Percentiles rank a stretch among this genome's conserved stretches.
Conservation (phyloP, 2,329 filamentous ascomycete species). For the Neofusicoccum umdonicola region DNA sequence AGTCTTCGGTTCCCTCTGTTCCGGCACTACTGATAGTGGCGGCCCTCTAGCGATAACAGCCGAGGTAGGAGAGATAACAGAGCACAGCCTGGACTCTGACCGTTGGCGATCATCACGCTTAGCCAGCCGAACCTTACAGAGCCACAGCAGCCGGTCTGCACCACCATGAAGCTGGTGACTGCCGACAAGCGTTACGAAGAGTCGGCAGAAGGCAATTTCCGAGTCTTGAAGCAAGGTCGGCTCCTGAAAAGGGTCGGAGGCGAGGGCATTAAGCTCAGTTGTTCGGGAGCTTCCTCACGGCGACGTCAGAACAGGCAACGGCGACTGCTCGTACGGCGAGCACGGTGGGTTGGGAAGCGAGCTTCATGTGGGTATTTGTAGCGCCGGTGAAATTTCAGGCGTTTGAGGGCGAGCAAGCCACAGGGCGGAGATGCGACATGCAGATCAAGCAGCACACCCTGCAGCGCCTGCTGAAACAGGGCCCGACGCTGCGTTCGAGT, state of each 20-base stretch:
- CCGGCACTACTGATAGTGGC: not conserved
- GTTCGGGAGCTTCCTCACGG: not conserved
- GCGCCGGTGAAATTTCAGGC: conserved; percentile 3
- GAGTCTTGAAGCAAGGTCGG: not conserved
- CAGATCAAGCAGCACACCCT: conserved; percentile 9
- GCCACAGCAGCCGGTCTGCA: not conserved
- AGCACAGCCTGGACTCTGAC: not conserved
- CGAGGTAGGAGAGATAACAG: not conserved
- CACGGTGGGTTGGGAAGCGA: not conserved
- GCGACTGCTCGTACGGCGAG: not conserved
- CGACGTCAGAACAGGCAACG: not conserved
- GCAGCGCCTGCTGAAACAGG: conserved; percentile 12
- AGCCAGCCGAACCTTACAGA: not conserved
- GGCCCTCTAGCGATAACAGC: not conserved
- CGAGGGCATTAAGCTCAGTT: not conserved
- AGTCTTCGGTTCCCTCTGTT: not conserved
- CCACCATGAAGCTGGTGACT: not conserved
- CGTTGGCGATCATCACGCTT: not conserved
- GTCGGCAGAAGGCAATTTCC: not conserved
- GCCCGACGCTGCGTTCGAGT: conserved; percentile 6
- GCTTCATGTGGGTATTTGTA: not conserved
- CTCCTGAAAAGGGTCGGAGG: not conserved
- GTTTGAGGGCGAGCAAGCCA: not conserved
- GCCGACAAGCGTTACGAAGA: not conserved
- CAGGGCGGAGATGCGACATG: conserved; percentile 1